A percentile compares a stretch with the other conserved stretches of the same genome.
These are phyloP conservation scores for Oryza glumipatula DNA, from an alignment of 176 grass and related monocot species.

Conservation along the genomic window DNA sequence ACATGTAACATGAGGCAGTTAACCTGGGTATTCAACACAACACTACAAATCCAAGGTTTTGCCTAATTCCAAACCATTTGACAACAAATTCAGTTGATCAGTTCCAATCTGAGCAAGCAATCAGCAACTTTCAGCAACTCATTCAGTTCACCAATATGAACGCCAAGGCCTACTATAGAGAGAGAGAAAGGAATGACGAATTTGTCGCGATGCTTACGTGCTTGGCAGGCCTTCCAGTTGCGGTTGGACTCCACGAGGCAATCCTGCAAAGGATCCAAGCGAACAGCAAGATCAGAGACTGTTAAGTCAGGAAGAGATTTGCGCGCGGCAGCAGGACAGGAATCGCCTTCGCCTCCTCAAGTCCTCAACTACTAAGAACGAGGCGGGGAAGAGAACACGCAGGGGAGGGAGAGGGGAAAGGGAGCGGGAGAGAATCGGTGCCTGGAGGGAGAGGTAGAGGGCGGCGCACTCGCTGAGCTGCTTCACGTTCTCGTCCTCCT, in stretches of 20 bases:
- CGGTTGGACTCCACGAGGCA: conserved; percentile 72
- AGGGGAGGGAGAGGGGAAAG: neutral
- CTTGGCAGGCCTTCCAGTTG: conserved; percentile 92
- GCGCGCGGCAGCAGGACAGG: neutral
- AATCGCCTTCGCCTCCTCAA: neutral
- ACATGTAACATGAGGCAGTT: neutral
- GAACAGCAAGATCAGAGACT: neutral
- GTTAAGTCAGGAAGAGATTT: neutral
- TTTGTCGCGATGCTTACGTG: conserved; percentile 47
- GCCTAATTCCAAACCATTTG: neutral
- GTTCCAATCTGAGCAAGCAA: neutral
- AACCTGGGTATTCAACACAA: neutral
- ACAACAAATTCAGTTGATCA: neutral
- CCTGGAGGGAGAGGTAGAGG: conserved; percentile 85
- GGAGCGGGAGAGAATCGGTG: neutral
- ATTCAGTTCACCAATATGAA: neutral
- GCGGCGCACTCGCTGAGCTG: conserved; percentile 87
- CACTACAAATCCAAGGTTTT: neutral
- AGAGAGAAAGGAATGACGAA: neutral
- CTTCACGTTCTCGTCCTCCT: conserved; percentile 88
- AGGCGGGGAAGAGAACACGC: neutral
- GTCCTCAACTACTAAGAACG: too few species aligned
- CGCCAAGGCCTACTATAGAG: neutral
- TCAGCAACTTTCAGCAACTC: neutral
- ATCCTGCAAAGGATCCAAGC: conserved; percentile 50